phyloP scores from a whole-genome alignment of 345 rosid species.

The Murraya paniculata region DNA sequence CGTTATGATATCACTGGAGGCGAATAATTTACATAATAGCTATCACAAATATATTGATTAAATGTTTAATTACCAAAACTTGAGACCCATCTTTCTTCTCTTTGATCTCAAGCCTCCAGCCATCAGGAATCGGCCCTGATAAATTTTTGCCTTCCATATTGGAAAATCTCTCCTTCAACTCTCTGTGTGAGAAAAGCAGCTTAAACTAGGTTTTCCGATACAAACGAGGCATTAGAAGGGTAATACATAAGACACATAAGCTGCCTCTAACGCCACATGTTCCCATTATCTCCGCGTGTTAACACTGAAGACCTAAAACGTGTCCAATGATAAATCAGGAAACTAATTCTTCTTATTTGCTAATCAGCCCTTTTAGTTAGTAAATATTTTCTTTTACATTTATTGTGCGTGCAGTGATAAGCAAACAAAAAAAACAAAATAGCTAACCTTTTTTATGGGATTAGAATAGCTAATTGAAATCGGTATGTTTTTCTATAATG shows the following conservation, averaged over 20 bases:
- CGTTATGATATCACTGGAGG: background rate
- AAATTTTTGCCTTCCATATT: constrained; percentile 17
- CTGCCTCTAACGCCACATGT: constrained; percentile 17
- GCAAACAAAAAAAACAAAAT: background rate
- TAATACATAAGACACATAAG: background rate
- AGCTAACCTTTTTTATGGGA: background rate
- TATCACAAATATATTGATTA: background rate
- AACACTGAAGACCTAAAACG: constrained; percentile 1
- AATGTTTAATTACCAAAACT: constrained; percentile 14
- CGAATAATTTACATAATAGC: background rate
- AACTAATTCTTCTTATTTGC: background rate
- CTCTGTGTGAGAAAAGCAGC: background rate
- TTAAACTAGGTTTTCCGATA: constrained; percentile 16
- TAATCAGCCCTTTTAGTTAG: background rate
- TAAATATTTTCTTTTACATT: background rate
- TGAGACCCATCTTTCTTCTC: constrained; percentile 10
- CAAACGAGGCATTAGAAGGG: constrained; percentile 13
- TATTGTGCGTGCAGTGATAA: background rate
- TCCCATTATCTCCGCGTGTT: constrained; percentile 8
- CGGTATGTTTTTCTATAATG: background rate
- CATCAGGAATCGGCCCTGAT: constrained; percentile 12
- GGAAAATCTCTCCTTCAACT: background rate
- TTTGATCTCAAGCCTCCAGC: constrained; percentile 11
- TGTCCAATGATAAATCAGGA: background rate
- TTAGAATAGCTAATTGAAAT: background rate